Percentiles rank a stretch among this genome's conserved stretches.
Evolutionary conservation across 768 basidiomycete species (phyloP).

Genomic region (Pleurotus salmoneostramineus): DNA sequence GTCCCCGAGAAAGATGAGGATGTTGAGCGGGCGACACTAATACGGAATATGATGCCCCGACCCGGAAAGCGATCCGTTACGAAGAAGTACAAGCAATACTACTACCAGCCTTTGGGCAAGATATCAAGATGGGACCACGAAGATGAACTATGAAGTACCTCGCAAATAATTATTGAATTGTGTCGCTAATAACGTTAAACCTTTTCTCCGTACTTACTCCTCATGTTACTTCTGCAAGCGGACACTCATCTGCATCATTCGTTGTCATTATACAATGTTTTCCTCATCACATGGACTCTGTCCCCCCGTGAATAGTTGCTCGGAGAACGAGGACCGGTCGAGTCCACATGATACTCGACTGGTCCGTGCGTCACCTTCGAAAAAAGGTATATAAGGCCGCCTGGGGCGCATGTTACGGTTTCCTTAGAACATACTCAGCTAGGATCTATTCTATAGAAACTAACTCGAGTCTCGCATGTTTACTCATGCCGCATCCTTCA

Average conservation of each 20-base stretch:
- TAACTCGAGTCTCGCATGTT: slow-evolving; percentile 78
- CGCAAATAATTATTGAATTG: not conserved
- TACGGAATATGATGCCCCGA: slow-evolving; percentile 72
- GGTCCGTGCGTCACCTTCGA: slow-evolving; percentile 19
- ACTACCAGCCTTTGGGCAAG: slow-evolving; percentile 71
- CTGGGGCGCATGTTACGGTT: slow-evolving; percentile 9
- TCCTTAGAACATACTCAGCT: slow-evolving; percentile 74
- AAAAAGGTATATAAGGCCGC: slow-evolving; percentile 19
- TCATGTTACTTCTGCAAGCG: too few species aligned
- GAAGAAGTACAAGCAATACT: slow-evolving; percentile 85
- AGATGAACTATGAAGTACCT: slow-evolving; percentile 43
- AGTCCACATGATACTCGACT: not conserved
- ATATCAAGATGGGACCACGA: slow-evolving; percentile 73
- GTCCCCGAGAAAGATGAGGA: slow-evolving; percentile 70
- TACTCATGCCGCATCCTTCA: slow-evolving; percentile 71
- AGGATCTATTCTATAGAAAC: slow-evolving; percentile 80
- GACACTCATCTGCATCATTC: too few species aligned
- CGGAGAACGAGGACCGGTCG: too few species aligned
- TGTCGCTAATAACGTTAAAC: too few species aligned
- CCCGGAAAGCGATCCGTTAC: slow-evolving; percentile 71
- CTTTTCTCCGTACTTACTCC: too few species aligned
- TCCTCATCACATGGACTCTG: too few species aligned
- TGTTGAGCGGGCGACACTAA: slow-evolving; percentile 61
- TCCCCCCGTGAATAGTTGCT: too few species aligned
- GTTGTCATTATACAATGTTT: too few species aligned